Evolutionary conservation across 768 basidiomycete genomes (phyloP).

Genomic region (Phylloporus sp.): DNA sequence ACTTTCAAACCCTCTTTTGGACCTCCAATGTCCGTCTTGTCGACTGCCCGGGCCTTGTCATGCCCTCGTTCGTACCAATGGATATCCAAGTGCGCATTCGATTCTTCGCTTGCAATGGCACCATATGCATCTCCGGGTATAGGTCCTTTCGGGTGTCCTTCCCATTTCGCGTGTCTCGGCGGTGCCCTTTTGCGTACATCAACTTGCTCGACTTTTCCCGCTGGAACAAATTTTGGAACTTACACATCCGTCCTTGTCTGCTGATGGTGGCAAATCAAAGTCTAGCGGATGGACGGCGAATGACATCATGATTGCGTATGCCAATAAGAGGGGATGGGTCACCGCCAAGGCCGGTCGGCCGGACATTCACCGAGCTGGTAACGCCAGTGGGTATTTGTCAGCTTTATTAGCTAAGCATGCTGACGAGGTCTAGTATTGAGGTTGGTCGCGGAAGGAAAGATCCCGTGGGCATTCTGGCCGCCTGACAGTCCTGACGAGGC

Average conservation of each 20-base stretch:
- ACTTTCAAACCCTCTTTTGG: slow-evolving; percentile 92
- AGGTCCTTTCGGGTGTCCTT: slow-evolving; percentile 68
- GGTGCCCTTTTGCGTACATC: slow-evolving; percentile 77
- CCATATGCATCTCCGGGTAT: neutral
- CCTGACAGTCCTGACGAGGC: slow-evolving; percentile 39
- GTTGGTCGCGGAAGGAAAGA: slow-evolving; percentile 71
- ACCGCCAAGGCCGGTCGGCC: slow-evolving; percentile 90
- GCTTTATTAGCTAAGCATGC: neutral
- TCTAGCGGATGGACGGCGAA: slow-evolving; percentile 69
- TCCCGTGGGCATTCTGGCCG: slow-evolving; percentile 87
- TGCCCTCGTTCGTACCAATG: slow-evolving; percentile 79
- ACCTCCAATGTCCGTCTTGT: slow-evolving; percentile 81
- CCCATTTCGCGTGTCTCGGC: slow-evolving; percentile 83
- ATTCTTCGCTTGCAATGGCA: neutral
- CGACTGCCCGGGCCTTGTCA: slow-evolving; percentile 93
- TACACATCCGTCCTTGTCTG: slow-evolving; percentile 40
- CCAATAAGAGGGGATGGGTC: slow-evolving; percentile 72
- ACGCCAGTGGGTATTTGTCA: slow-evolving; percentile 60
- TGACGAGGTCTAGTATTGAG: slow-evolving; percentile 56
- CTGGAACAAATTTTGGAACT: slow-evolving; percentile 68
- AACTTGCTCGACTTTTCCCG: slow-evolving; percentile 62
- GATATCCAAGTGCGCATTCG: slow-evolving; percentile 61
- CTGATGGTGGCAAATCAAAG: slow-evolving; percentile 8
- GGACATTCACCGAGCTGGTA: slow-evolving; percentile 86
- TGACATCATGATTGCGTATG: slow-evolving; percentile 77